Conservation (phyloP, 2,329 filamentous ascomycete species). For the Daldinia sp. region DNA sequence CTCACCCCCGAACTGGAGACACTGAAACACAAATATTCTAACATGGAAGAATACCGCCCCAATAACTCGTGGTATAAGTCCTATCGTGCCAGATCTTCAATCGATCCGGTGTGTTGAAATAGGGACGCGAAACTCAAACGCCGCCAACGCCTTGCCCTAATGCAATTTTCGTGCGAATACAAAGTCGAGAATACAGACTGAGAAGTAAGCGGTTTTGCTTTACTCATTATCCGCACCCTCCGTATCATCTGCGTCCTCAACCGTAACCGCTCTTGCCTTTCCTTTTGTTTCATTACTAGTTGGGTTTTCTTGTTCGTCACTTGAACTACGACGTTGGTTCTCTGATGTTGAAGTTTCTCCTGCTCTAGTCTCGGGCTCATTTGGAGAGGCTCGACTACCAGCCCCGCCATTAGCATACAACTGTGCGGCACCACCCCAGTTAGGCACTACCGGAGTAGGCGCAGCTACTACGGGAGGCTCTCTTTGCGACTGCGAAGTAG, state of each 20-base stretch:
- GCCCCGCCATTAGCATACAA: constrained; percentile 56
- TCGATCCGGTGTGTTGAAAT: constrained; percentile 24
- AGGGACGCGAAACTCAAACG: constrained; percentile 38
- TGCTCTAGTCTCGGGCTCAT: constrained; percentile 29
- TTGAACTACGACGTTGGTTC: constrained; percentile 25
- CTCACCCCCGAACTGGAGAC: constrained; percentile 6
- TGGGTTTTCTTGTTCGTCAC: constrained; percentile 40
- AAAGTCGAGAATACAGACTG: constrained; percentile 32
- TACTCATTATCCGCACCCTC: constrained; percentile 46
- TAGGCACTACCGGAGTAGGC: constrained; percentile 62
- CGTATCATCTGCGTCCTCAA: constrained; percentile 47
- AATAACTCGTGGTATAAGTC: constrained; percentile 30
- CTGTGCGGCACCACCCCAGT: constrained; percentile 65
- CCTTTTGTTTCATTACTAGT: constrained; percentile 45
- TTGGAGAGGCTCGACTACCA: constrained; percentile 29
- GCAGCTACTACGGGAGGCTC: constrained; percentile 57
- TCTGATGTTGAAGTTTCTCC: constrained; percentile 19
- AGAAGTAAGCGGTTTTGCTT: constrained; percentile 1
- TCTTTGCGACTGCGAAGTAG: constrained; percentile 32
- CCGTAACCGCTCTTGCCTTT: constrained; percentile 49
- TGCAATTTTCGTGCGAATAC: constrained; percentile 47
- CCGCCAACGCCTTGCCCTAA: constrained; percentile 52
- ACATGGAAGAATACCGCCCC: constrained; percentile 10
- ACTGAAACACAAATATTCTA: constrained; percentile 17
- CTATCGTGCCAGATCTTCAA: constrained; percentile 25